A percentile compares a stretch with the other conserved stretches of the same genome.
Conservation (phyloP, 371 early-diverging fungal genomes). For the Circinella minor region DNA sequence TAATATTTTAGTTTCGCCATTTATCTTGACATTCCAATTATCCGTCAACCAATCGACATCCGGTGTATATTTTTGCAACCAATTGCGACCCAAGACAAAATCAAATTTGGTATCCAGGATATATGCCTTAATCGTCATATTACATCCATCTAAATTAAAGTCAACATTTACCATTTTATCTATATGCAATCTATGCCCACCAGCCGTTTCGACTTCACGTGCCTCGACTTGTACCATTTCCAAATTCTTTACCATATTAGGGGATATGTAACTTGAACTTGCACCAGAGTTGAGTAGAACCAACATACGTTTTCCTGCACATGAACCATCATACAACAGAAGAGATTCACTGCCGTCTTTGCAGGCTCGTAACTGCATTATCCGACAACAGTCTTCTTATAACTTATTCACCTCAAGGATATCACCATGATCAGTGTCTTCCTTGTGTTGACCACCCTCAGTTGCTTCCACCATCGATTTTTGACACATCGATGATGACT, state of each 20-base stretch:
- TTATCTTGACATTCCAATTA: not conserved
- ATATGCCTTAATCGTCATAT: not conserved
- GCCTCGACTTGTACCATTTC: not conserved
- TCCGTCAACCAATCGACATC: not conserved
- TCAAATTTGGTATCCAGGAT: conserved; percentile 10
- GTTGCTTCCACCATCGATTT: not conserved
- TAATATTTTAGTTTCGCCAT: not conserved
- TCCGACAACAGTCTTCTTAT: not conserved
- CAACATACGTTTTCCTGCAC: not conserved
- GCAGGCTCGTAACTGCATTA: not conserved
- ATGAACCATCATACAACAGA: no score
- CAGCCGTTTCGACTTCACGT: no score
- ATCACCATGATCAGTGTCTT: not conserved
- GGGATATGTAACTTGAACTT: not conserved
- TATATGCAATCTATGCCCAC: no score
- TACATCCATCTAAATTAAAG: not conserved
- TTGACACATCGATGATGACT: no score
- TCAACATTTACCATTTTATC: no score
- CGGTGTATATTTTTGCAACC: not conserved
- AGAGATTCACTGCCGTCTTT: no score
- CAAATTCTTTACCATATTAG: not conserved
- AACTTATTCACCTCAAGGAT: not conserved
- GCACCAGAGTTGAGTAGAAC: not conserved
- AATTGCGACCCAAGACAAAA: conserved; percentile 3
- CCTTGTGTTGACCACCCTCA: not conserved